Percentiles rank a stretch among this genome's conserved stretches.
Evolutionary conservation across 768 basidiomycete genomes (phyloP).

Genomic region (Agrocybe praecox): DNA sequence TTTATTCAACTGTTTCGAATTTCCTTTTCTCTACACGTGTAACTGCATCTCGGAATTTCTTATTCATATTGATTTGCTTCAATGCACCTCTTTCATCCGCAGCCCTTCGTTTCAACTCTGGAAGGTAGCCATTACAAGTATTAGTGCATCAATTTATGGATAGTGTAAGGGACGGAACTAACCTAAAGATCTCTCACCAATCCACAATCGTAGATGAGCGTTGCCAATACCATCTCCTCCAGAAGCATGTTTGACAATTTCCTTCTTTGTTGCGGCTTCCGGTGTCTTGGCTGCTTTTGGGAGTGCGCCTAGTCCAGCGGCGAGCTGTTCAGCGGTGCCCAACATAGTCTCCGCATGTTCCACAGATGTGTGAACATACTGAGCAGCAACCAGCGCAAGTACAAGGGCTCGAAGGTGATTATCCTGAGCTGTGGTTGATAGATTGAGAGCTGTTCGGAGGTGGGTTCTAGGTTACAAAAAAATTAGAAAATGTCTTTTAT

Average conservation of each 20-base stretch:
- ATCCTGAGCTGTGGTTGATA: slow-evolving; percentile 61
- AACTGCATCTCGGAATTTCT: slow-evolving; percentile 24
- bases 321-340: slow-evolving; percentile 67
- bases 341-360: slow-evolving; percentile 73
- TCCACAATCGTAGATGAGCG: slow-evolving; percentile 68
- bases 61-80: slow-evolving; percentile 51
- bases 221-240: slow-evolving; percentile 51
- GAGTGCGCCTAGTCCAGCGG: slow-evolving; percentile 66
- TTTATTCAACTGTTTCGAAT: slow-evolving; percentile 6
- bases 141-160: not conserved
- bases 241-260: not conserved
- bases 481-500: not conserved
- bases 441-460: slow-evolving; percentile 58
- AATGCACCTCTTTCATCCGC: slow-evolving; percentile 50
- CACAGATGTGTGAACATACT: slow-evolving; percentile 70
- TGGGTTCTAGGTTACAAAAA: slow-evolving; percentile 43
- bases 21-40: slow-evolving; percentile 22
- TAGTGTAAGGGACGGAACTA: slow-evolving; percentile 17
- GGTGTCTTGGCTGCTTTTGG: slow-evolving; percentile 21
- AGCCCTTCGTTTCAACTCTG: slow-evolving; percentile 61
- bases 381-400: slow-evolving; percentile 66
- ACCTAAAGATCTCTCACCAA: slow-evolving; percentile 72
- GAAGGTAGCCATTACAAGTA: not conserved
- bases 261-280: not conserved
- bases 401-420: slow-evolving; percentile 75